These are phyloP conservation scores for Cyanidium caldarium DNA, from an alignment of 23 red algal genomes.

Conservation along the genomic window DNA sequence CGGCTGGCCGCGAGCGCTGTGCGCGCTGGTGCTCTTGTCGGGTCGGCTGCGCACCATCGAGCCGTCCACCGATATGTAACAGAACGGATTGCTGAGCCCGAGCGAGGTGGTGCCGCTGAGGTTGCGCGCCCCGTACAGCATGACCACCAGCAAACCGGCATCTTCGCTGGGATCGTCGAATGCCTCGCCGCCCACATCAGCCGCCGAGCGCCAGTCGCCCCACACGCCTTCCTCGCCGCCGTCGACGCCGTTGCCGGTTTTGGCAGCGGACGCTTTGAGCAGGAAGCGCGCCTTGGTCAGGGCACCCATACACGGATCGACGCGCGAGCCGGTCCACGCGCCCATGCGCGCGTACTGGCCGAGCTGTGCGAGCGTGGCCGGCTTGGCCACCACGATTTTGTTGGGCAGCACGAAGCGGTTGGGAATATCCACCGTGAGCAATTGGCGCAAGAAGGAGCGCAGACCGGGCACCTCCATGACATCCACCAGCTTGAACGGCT, in stretches of 20 bases:
- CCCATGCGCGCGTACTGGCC: slow-evolving; percentile 1
- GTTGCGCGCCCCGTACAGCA: slow-evolving; percentile 13
- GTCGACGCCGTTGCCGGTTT: neutral
- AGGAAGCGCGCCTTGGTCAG: slow-evolving; percentile 1
- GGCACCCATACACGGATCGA: neutral
- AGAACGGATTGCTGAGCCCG: slow-evolving; percentile 19
- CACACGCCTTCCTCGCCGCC: too few relatives aligned
- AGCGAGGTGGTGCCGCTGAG: slow-evolving; percentile 16
- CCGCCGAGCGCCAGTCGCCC: too few relatives aligned
- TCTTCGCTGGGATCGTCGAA: neutral
- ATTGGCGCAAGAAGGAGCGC: slow-evolving; percentile 6
- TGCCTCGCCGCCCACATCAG: too few relatives aligned
- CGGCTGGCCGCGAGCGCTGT: neutral
- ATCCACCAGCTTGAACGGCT: slow-evolving; percentile 22
- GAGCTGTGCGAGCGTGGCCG: neutral
- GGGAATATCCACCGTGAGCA: slow-evolving; percentile 19
- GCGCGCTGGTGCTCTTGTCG: slow-evolving; percentile 14
- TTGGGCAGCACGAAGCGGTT: slow-evolving; percentile 6
- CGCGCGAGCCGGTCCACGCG: neutral
- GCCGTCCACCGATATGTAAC: slow-evolving; percentile 8
- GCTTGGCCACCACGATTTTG: neutral
- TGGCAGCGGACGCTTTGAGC: neutral
- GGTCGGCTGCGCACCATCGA: slow-evolving; percentile 4
- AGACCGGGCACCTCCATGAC: slow-evolving; percentile 26
- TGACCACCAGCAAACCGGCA: neutral